phyloP scores from a whole-genome alignment of 2,329 filamentous ascomycete genomes.

The Polytolypa hystricis region DNA sequence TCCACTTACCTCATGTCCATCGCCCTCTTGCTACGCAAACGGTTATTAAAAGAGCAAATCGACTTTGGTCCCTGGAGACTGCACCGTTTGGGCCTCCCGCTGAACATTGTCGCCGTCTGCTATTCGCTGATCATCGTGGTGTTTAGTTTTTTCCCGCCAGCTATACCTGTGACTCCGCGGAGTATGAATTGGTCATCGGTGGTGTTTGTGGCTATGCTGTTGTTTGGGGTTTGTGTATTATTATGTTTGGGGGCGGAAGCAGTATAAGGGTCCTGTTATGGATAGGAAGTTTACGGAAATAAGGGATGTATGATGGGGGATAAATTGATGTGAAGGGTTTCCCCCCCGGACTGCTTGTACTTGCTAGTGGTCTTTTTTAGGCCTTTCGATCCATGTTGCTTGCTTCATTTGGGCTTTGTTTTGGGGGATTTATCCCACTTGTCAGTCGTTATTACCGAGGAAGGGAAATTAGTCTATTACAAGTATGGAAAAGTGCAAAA shows the following conservation, averaged over 20 bases:
- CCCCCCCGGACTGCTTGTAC: no score
- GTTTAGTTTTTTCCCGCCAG: constrained; percentile 24
- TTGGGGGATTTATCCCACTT: no score
- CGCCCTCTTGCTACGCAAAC: constrained; percentile 32
- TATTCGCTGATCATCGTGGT: constrained; percentile 22
- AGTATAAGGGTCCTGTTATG: constrained; percentile 20
- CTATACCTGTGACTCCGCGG: constrained; percentile 20
- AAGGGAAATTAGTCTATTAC: no score
- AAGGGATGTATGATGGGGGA: no score
- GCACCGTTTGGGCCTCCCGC: constrained; percentile 17
- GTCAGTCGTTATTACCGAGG: no score
- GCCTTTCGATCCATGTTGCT: no score
- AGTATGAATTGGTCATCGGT: constrained; percentile 34
- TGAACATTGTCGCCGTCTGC: constrained; percentile 25
- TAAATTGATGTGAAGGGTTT: no score
- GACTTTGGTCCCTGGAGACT: constrained; percentile 18
- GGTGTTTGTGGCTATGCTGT: constrained; percentile 30
- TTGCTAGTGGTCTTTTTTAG: no score
- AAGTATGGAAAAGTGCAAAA: no score
- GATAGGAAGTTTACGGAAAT: no score
- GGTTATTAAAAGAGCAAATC: constrained; percentile 19
- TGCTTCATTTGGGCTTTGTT: no score
- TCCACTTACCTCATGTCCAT: constrained; percentile 42
- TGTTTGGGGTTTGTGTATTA: constrained; percentile 32
- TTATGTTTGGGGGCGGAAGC: constrained; percentile 18